Percentiles rank a stretch among this genome's conserved stretches.
Evolutionary conservation across 805 yeast genomes (phyloP).

Genomic region (Ogataea philodendri): DNA sequence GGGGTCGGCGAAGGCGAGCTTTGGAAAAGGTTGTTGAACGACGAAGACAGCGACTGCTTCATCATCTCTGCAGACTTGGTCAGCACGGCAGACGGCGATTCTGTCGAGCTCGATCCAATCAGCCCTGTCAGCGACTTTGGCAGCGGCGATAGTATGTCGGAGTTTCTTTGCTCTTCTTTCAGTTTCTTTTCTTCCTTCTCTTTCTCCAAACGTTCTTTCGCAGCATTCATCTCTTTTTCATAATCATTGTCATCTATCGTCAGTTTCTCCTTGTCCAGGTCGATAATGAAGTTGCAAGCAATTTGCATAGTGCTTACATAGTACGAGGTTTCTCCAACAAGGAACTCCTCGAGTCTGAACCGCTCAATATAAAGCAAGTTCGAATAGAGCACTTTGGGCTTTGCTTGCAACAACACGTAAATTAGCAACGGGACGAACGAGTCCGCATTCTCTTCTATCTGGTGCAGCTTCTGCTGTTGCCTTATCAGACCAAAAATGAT

Average conservation of each 20-base stretch:
- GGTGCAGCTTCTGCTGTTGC: conserved; percentile 40
- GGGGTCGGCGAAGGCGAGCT: conserved; percentile 19
- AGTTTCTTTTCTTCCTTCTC: conserved; percentile 25
- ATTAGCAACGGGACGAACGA: conserved; percentile 88
- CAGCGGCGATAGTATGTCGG: conserved; percentile 24
- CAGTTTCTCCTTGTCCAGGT: conserved; percentile 53
- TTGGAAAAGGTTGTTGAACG: conserved; percentile 25
- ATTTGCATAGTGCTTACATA: conserved; percentile 88
- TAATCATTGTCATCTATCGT: conserved; percentile 62
- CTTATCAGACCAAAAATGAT: conserved; percentile 85
- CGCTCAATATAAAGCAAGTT: conserved; percentile 83
- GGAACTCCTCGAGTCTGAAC: conserved; percentile 71
- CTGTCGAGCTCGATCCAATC: conserved; percentile 23
- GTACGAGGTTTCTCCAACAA: conserved; percentile 86
- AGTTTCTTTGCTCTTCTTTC: conserved; percentile 12
- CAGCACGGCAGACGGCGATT: conserved; percentile 36
- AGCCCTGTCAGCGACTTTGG: conserved; percentile 28
- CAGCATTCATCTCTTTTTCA: conserved; percentile 44
- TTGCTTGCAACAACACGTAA: conserved; percentile 69
- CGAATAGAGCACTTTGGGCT: conserved; percentile 63
- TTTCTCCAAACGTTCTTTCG: conserved; percentile 40
- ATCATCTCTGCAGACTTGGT: conserved; percentile 37
- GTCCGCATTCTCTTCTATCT: conserved; percentile 84
- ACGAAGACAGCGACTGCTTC: conserved; percentile 35
- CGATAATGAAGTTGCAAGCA: conserved; percentile 76